Conservation (phyloP, 2,329 filamentous ascomycete genomes). For the Tolypocladium ophioglossoides region DNA sequence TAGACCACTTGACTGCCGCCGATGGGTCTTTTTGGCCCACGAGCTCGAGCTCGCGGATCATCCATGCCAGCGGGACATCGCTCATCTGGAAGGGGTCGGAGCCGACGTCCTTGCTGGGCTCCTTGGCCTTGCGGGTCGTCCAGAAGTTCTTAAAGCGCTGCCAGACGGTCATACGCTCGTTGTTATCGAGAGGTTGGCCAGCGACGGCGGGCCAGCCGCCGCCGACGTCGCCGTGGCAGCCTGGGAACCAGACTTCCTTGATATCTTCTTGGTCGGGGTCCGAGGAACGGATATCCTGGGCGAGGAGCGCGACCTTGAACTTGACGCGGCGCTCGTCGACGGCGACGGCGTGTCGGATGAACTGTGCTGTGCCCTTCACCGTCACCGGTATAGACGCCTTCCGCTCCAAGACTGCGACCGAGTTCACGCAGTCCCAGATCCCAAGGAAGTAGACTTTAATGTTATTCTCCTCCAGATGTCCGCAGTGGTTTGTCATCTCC, state of each 20-base stretch:
- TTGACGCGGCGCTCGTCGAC: slow-evolving; percentile 44
- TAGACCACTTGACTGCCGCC: slow-evolving; percentile 24
- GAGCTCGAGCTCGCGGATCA: slow-evolving; percentile 36
- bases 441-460: slow-evolving; percentile 44
- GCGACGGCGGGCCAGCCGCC: slow-evolving; percentile 35
- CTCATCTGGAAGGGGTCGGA: slow-evolving; percentile 32
- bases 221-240: slow-evolving; percentile 42
- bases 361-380: slow-evolving; percentile 28
- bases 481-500: slow-evolving; percentile 8
- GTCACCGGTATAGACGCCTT: slow-evolving; percentile 26
- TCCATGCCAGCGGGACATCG: slow-evolving; percentile 40
- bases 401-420: slow-evolving; percentile 30
- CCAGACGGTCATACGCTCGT: slow-evolving; percentile 19
- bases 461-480: slow-evolving; percentile 14
- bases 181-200: slow-evolving; percentile 11
- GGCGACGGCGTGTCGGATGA: slow-evolving; percentile 41
- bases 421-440: slow-evolving; percentile 44
- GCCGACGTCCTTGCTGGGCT: slow-evolving; percentile 18
- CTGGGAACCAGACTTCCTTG: slow-evolving; percentile 44
- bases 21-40: slow-evolving; percentile 19
- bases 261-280: slow-evolving; percentile 25
- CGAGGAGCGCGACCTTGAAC: slow-evolving; percentile 40
- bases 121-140: slow-evolving; percentile 20
- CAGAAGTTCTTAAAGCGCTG: slow-evolving; percentile 24
- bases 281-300: slow-evolving; percentile 24